Evolutionary conservation across 345 rosid genomes (phyloP).

Genomic region (Carallia pectinifolia): DNA sequence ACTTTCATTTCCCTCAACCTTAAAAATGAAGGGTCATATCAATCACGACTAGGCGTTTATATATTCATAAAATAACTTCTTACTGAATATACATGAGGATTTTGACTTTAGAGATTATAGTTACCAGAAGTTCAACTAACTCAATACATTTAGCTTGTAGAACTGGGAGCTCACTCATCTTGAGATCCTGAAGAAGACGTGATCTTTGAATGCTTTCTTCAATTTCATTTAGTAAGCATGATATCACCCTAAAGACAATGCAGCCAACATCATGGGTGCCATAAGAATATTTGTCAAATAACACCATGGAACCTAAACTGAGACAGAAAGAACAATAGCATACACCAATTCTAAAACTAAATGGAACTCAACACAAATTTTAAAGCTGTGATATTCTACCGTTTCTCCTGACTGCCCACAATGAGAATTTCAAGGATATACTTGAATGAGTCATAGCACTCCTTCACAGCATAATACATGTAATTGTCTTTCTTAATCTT

Average conservation of each 20-base stretch:
- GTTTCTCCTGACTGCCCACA: constrained; percentile 74
- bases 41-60: not conserved
- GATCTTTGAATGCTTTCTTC: constrained; percentile 67
- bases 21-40: constrained; percentile 17
- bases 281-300: not conserved
- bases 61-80: constrained; percentile 1
- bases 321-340: constrained; percentile 3
- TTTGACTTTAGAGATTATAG: constrained; percentile 16
- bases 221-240: constrained; percentile 57
- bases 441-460: constrained; percentile 84
- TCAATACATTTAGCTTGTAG: constrained; percentile 61
- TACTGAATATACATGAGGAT: not conserved
- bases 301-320: not conserved
- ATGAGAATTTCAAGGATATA: constrained; percentile 79
- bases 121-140: constrained; percentile 85
- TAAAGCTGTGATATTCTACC: constrained; percentile 32
- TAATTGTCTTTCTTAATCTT: constrained; percentile 78
- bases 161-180: constrained; percentile 63
- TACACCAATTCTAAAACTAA: constrained; percentile 8
- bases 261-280: constrained; percentile 12
- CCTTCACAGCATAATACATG: constrained; percentile 82
- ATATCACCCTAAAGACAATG: constrained; percentile 50
- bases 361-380: not conserved
- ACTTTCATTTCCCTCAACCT: constrained; percentile 63
- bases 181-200: constrained; percentile 69